Base-by-base conservation (phyloP, 768 basidiomycete species). In the Lactarius evosmus region DNA sequence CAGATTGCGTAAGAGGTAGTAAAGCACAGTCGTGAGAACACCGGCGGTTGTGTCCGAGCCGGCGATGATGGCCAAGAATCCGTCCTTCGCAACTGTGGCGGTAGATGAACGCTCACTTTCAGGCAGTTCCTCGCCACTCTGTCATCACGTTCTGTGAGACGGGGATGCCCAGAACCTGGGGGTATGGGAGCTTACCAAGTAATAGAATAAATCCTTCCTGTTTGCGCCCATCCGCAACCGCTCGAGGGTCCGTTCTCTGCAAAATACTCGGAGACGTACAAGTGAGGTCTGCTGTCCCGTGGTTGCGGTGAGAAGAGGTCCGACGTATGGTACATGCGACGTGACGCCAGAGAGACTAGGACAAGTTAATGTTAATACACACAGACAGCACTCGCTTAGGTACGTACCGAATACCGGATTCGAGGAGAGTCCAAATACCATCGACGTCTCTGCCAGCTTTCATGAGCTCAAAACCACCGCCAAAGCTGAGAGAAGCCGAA, bases 201-300 rank as follows among this genome's bases (percentile, higher is more conserved):
- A 71, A 63, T 77, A 72, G 65, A 77, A 79, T 2, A 80, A 67
- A 60, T 78, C 77, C 41, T 74, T 75, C 19, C 41, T 49, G 49
- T 55, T 30, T 25, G 59, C 33, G 32, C 52, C 34, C 40, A 34
- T 60, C 61, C 40, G 34, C 22, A 46, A 27, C 3, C 61, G 7
- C 7, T 52, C 22, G 46, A 46, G 22, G 12, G 1, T 2, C 22
- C 22, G 22, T 25, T 56, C 49, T 2, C n/a, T 12, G 22, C 22
- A 46, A 46, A 36, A 46, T 50, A n/a, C 7, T 46, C 27, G 44
- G 16, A 36, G 1, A 11, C 22, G 33, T 4, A 17, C 12, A 34
- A 25, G 11, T 5, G 44, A 7, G 9, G 12, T 2, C 8, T 1
- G 25, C n/a, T 22, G 11, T 33, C 54, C 54, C 2, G 22, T 9